A percentile compares a stretch with the other conserved stretches of the same genome.
Evolutionary conservation across 2,329 filamentous ascomycete species (phyloP).

Genomic region (Reticulascus tulasneorum): DNA sequence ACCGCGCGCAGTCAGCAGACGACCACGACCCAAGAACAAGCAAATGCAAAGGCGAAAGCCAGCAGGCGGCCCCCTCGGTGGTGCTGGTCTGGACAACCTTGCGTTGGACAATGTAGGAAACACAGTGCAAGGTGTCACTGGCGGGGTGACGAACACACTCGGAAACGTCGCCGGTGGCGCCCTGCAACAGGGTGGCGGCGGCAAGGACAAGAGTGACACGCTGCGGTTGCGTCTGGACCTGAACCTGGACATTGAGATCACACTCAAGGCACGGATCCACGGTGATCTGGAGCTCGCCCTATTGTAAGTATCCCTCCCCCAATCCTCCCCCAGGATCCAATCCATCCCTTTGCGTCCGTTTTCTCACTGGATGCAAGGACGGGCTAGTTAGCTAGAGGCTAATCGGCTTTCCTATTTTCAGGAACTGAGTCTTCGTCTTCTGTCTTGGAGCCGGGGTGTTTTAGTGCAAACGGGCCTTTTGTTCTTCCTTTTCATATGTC

Average conservation of each 20-base stretch:
- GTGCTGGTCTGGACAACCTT: slow-evolving; percentile 7
- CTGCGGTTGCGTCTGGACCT: slow-evolving; percentile 71
- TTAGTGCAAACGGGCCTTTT: slow-evolving; percentile 10
- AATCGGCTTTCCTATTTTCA: slow-evolving; percentile 17
- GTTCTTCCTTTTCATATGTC: slow-evolving; percentile 1
- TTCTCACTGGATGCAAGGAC: slow-evolving; percentile 16
- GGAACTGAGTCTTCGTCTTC: slow-evolving; percentile 12
- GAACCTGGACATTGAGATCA: slow-evolving; percentile 80
- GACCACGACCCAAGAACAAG: slow-evolving; percentile 12
- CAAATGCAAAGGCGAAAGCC: slow-evolving; percentile 20
- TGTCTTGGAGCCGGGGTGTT: neutral
- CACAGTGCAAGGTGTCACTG: slow-evolving; percentile 31
- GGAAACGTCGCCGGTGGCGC: slow-evolving; percentile 35
- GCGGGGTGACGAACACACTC: slow-evolving; percentile 36
- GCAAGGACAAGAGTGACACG: slow-evolving; percentile 56
- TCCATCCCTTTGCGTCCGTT: slow-evolving; percentile 9
- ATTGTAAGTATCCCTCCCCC: slow-evolving; percentile 38
- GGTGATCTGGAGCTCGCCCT: slow-evolving; percentile 78
- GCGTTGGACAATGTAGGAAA: slow-evolving; percentile 30
- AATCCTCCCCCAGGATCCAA: slow-evolving; percentile 4
- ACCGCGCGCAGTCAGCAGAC: slow-evolving; percentile 14
- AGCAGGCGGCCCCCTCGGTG: slow-evolving; percentile 26
- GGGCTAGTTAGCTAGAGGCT: slow-evolving; percentile 18
- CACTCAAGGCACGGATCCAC: slow-evolving; percentile 80
- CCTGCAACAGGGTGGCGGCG: slow-evolving; percentile 26